Base-by-base conservation (phyloP, 768 basidiomycete genomes). In the Phanerochaete sordida region DNA sequence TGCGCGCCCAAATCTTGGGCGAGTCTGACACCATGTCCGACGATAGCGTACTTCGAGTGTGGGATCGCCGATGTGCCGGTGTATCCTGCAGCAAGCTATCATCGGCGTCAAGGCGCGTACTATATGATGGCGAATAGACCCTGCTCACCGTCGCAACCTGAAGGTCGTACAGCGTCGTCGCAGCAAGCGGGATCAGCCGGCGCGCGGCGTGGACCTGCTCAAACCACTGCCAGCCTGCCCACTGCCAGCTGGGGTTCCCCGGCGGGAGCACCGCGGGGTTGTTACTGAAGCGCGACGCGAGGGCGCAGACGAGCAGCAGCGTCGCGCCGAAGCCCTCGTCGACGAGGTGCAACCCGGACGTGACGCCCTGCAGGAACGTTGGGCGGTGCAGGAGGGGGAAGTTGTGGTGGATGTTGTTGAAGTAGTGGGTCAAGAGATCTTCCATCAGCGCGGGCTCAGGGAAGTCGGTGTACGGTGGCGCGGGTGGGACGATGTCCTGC, bases 1-100 rank as follows among this genome's bases (percentile, higher is more conserved):
- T 93, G 92, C 7, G 86, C 87, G 35, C 92, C 92, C 4, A 90
- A 78, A 64, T 93, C 91, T 70, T 88, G 59, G 26, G 68, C 53
- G 60, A 72, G 24, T 54, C 78, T 83, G 47, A 80, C 72, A 27
- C 76, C 91, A 59, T 75, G 76, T 60, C 77, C 84, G 61, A 78
- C 54, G 30, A 63, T 24, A 8, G 44, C 30, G 59, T 54, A 65
- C 23, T 52, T 33, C 3, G 47, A 27, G 3, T 61, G 62, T 15
- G 62, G 48, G 4, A 37, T n/a, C 2, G 59, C 43, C 6, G 59
- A 58, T 19, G 55, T 57, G 7, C 37, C 24, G 9, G 64, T 8
- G 31, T 54, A 65, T 24, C 33, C 30, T 5, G 58, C 58, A 8
- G n/a, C 31, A 8, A 53, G 49, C 58, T 58, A 52, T 37, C 27